A percentile compares a stretch with the other conserved stretches of the same genome.
Evolutionary conservation across 331 rosid genomes (phyloP).

Genomic region (Rosa hybrid): DNA sequence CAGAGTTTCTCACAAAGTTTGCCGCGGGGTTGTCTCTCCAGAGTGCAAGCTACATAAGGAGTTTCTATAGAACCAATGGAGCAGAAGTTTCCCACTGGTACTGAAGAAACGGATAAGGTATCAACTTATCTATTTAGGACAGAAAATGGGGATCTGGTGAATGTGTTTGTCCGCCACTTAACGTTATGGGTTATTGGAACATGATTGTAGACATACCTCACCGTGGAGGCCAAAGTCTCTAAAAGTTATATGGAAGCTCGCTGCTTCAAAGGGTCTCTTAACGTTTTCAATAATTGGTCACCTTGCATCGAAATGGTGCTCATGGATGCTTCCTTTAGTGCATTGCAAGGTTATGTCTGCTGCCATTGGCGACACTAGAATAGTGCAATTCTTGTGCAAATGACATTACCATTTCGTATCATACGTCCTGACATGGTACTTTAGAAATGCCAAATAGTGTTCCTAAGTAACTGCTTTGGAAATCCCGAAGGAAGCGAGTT

Average conservation of each 20-base stretch:
- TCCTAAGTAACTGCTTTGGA: background rate
- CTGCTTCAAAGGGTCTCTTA: background rate
- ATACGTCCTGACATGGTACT: background rate
- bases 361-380: background rate
- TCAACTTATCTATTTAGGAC: conserved; percentile 71
- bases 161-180: conserved; percentile 43
- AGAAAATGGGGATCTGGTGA: conserved; percentile 63
- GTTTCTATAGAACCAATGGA: conserved; percentile 44
- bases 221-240: background rate
- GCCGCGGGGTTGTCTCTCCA: conserved; percentile 28
- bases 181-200: background rate
- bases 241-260: background rate
- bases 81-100: conserved; percentile 25
- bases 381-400: background rate
- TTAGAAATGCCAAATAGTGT: background rate
- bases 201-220: background rate
- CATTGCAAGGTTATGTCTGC: background rate
- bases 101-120: conserved; percentile 39
- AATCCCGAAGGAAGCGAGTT: background rate
- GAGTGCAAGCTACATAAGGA: conserved; percentile 43
- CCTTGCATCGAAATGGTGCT: background rate
- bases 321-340: background rate
- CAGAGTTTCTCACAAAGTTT: conserved; percentile 13
- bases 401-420: background rate
- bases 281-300: background rate